Conservation (phyloP, 1,284 basidiomycete genomes). For the Chiua sp. region DNA sequence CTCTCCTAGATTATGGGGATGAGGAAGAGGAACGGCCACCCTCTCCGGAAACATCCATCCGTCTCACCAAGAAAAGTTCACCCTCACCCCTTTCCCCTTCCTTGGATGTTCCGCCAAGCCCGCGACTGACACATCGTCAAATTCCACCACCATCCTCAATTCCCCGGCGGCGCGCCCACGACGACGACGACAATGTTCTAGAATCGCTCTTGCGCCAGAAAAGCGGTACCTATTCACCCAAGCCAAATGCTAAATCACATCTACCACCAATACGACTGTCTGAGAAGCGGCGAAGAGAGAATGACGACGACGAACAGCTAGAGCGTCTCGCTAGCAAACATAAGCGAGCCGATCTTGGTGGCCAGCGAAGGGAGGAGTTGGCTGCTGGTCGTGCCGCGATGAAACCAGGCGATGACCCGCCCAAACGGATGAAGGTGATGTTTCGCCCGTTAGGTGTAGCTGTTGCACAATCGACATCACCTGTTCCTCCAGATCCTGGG, state of each 20-base stretch:
- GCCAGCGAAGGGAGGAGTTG: conserved; percentile 41
- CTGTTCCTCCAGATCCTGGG: conserved; percentile 62
- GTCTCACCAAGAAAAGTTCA: conserved; percentile 16
- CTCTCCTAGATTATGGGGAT: conserved; percentile 76
- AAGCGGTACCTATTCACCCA: conserved; percentile 49
- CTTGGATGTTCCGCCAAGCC: conserved; percentile 41
- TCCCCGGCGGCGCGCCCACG: conserved; percentile 42
- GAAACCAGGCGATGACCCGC: conserved; percentile 65
- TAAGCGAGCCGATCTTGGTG: conserved; percentile 54
- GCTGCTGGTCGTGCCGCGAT: conserved; percentile 33
- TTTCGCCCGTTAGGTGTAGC: conserved; percentile 54
- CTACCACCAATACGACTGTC: conserved; percentile 52
- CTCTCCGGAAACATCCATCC: conserved; percentile 18
- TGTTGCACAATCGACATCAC: conserved; percentile 37
- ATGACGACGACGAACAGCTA: conserved; percentile 72
- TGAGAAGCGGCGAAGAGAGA: conserved; percentile 76
- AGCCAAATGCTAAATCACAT: conserved; percentile 42
- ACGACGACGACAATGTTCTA: conserved; percentile 56
- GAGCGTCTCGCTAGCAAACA: conserved; percentile 60
- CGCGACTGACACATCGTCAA: conserved; percentile 49
- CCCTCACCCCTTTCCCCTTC: conserved; percentile 30
- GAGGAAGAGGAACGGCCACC: conserved; percentile 47
- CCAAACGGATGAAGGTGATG: conserved; percentile 81
- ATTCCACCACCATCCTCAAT: conserved; percentile 41
- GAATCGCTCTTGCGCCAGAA: conserved; percentile 56